Base-by-base conservation (phyloP, 139 green algal species). In the Micractinium sp. region DNA sequence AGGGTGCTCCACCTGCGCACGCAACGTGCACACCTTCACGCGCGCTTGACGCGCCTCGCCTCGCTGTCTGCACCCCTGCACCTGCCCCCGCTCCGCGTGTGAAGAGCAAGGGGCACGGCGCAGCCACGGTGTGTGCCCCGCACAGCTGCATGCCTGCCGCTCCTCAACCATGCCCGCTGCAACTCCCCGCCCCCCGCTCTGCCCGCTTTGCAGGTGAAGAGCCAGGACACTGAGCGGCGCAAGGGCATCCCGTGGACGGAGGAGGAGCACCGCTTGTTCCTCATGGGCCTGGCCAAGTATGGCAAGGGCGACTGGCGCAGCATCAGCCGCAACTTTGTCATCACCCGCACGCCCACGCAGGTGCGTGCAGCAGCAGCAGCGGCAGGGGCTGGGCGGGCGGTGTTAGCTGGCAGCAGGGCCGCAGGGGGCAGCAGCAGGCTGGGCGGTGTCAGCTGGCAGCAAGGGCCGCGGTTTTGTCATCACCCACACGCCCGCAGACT, bases 161-260 rank as follows among this genome's bases (percentile, higher is more conserved):
- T 13, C 33, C 35, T 9, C 33, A 20, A 33, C 31, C 31, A 36
- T 31, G 7, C 73, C 33, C 33, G n/a, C n/a, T n/a, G n/a, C n/a
- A n/a, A n/a, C n/a, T n/a, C n/a, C n/a, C n/a, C n/a, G n/a, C n/a
- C n/a, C n/a, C n/a, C n/a, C n/a, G n/a, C n/a, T n/a, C n/a, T n/a
- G n/a, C n/a, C 9, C 33, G n/a, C 33, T 16, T 23, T 29, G 78
- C 78, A 84, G 78, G 78, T 87, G 2, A 90, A 90, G 84, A 87
- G 83, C 67, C 88, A 90, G 67, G 93, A 93, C 69, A 92, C 91
- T 27, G 96, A 97, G 89, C 90, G 95, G 31, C 94, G 96, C 23
- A 99, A 99, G 90, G 97, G 97, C 73, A 97, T 99, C 53, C 96
- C 97, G 0, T 99, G 97, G 97, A 98, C 96, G 5, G 96, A 99